Percentiles rank a stretch among this genome's conserved stretches.
Evolutionary conservation across 1,139 yeast genomes (phyloP).

Genomic region (Geotrichum histeridarum): DNA sequence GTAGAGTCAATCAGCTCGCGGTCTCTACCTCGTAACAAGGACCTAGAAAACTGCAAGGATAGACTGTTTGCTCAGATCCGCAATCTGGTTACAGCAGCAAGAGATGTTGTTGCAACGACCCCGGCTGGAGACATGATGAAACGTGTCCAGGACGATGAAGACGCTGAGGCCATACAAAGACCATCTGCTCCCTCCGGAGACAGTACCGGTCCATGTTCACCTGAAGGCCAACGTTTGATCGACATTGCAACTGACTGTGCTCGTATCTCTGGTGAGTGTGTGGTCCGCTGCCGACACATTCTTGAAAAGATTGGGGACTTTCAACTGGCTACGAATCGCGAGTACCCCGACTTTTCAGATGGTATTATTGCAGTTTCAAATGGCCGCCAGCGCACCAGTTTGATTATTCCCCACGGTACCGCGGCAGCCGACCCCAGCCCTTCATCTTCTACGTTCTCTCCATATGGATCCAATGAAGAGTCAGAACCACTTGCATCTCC

Average conservation of each 20-base stretch:
- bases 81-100: slow-evolving; percentile 30
- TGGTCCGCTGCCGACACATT: slow-evolving; percentile 45
- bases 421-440: slow-evolving; percentile 6
- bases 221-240: slow-evolving; percentile 16
- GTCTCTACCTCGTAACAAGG: slow-evolving; percentile 31
- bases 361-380: slow-evolving; percentile 45
- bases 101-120: slow-evolving; percentile 24
- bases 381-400: slow-evolving; percentile 1
- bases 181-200: slow-evolving; percentile 13
- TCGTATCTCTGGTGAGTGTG: slow-evolving; percentile 38
- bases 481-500: slow-evolving; percentile 1
- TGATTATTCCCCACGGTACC: neutral
- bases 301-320: slow-evolving; percentile 67
- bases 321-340: slow-evolving; percentile 56
- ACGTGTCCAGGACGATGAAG: slow-evolving; percentile 12
- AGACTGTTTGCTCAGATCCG: slow-evolving; percentile 36
- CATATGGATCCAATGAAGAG: slow-evolving; percentile 5
- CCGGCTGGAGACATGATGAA: slow-evolving; percentile 21
- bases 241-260: slow-evolving; percentile 35
- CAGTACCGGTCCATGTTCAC: slow-evolving; percentile 13
- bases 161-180: slow-evolving; percentile 7
- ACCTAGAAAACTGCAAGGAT: slow-evolving; percentile 38
- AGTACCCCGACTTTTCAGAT: slow-evolving; percentile 70
- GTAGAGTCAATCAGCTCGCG: slow-evolving; percentile 35
- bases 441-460: slow-evolving; percentile 7